These are phyloP conservation scores for Ballota nigra DNA, from an alignment of 257 asterid genomes.

Conservation along the genomic window DNA sequence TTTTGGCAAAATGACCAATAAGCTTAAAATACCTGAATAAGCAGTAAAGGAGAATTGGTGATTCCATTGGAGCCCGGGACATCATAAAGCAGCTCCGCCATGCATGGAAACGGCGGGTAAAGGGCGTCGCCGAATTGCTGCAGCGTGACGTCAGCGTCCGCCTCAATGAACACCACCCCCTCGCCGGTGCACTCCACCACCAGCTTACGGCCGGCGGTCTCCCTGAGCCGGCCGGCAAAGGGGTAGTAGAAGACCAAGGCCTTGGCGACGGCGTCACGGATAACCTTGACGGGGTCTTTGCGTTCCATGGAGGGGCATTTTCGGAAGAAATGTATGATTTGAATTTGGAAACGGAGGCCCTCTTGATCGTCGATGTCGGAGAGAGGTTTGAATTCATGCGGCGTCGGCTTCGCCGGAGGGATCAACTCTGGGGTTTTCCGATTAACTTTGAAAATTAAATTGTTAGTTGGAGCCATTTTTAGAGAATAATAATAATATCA, in stretches of 20 bases:
- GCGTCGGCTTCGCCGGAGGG: conserved; percentile 57
- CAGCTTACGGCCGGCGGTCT: conserved; percentile 35
- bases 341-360: conserved; percentile 50
- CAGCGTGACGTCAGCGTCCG: conserved; percentile 52
- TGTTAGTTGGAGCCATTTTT: conserved; percentile 29
- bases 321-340: conserved; percentile 48
- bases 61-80: conserved; percentile 51
- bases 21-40: conserved; percentile 36
- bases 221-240: conserved; percentile 56
- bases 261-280: conserved; percentile 43
- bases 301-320: conserved; percentile 13
- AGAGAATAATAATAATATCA: no score
- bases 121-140: conserved; percentile 47
- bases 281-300: conserved; percentile 41
- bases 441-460: conserved; percentile 40
- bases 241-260: conserved; percentile 59
- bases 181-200: conserved; percentile 64
- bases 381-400: conserved; percentile 45
- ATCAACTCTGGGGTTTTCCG: conserved; percentile 44
- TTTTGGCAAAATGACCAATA: no score
- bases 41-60: conserved; percentile 45
- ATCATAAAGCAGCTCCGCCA: conserved; percentile 60
- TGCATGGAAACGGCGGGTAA: conserved; percentile 56
- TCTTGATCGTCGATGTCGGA: conserved; percentile 72
- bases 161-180: conserved; percentile 54